Conservation (phyloP, 805 yeast species). For the Metschnikowia picachoensis region DNA sequence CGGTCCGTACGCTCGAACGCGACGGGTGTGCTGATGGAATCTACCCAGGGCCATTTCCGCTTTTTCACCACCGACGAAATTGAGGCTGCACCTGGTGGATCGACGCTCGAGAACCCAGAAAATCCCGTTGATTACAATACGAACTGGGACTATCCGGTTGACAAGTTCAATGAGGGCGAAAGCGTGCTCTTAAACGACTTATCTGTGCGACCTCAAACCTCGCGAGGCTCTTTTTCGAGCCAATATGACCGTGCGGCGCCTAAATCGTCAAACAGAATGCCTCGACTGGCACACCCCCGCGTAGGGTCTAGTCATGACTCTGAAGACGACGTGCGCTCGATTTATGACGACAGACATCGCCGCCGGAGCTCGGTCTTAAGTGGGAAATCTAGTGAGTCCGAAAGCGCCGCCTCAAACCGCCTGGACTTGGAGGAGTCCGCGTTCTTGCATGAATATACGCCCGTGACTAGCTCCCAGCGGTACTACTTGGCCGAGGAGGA, state of each 20-base stretch:
- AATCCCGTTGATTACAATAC: conserved; percentile 68
- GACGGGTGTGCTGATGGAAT: conserved; percentile 36
- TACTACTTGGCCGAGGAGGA: conserved; percentile 95
- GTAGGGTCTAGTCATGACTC: conserved; percentile 1
- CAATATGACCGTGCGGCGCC: conserved; percentile 6
- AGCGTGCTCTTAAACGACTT: neutral
- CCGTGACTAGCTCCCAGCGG: conserved; percentile 59
- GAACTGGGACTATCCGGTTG: conserved; percentile 65
- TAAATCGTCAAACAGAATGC: conserved; percentile 8
- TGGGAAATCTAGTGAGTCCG: conserved; percentile 4
- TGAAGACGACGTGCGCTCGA: conserved; percentile 12
- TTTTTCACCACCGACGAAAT: conserved; percentile 84
- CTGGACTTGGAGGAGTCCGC: conserved; percentile 9
- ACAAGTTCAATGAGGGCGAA: conserved; percentile 31
- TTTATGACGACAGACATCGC: conserved; percentile 25
- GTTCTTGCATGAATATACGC: conserved; percentile 17
- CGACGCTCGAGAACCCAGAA: conserved; percentile 60
- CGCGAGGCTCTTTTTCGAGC: conserved; percentile 5
- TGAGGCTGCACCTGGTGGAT: conserved; percentile 82
- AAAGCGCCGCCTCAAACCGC: conserved; percentile 6
- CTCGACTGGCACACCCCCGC: conserved; percentile 11
- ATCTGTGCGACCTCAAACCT: conserved; percentile 8
- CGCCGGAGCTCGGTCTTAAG: conserved; percentile 19
- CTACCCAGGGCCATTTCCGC: conserved; percentile 48
- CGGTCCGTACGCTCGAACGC: conserved; percentile 32